Conservation (phyloP, 1,284 basidiomycete species). For the Ganoderma resinaceum region DNA sequence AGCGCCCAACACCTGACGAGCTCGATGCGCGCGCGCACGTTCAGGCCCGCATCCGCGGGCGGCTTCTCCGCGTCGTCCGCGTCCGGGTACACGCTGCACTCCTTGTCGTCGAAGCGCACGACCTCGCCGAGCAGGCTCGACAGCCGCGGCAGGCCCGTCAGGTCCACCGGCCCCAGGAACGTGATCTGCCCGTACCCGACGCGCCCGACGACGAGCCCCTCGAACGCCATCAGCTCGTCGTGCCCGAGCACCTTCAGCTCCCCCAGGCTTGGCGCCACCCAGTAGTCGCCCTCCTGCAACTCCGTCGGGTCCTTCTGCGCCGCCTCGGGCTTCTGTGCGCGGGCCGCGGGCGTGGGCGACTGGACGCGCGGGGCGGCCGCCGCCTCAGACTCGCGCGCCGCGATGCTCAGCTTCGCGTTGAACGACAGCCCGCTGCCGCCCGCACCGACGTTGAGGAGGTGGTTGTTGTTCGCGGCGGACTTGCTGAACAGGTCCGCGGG, state of each 20-base stretch:
- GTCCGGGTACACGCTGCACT: constrained; percentile 94
- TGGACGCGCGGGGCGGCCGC: constrained; percentile 45
- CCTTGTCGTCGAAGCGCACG: constrained; percentile 90
- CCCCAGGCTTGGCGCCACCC: constrained; percentile 79
- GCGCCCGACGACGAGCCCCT: constrained; percentile 87
- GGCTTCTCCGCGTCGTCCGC: constrained; percentile 83
- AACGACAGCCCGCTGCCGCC: constrained; percentile 64
- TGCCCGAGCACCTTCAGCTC: constrained; percentile 75
- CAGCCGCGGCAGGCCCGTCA: constrained; percentile 86
- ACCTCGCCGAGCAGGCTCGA: constrained; percentile 87
- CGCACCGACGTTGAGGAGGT: not conserved
- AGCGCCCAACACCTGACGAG: constrained; percentile 88
- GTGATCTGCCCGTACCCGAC: constrained; percentile 91
- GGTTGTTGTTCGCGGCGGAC: constrained; percentile 42
- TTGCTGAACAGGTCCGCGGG: constrained; percentile 72
- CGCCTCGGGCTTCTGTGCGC: constrained; percentile 36
- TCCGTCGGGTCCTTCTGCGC: constrained; percentile 37
- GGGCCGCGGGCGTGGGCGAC: constrained; percentile 49
- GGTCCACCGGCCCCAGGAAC: constrained; percentile 92
- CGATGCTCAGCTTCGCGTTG: constrained; percentile 74
- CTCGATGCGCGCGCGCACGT: constrained; percentile 85
- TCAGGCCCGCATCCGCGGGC: constrained; percentile 85
- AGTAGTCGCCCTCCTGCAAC: constrained; percentile 89
- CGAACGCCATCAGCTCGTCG: constrained; percentile 74
- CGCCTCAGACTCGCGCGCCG: constrained; percentile 73